Evolutionary conservation across 352 stramenopile genomes (phyloP).

Genomic region (Phytophthora aleatoria): DNA sequence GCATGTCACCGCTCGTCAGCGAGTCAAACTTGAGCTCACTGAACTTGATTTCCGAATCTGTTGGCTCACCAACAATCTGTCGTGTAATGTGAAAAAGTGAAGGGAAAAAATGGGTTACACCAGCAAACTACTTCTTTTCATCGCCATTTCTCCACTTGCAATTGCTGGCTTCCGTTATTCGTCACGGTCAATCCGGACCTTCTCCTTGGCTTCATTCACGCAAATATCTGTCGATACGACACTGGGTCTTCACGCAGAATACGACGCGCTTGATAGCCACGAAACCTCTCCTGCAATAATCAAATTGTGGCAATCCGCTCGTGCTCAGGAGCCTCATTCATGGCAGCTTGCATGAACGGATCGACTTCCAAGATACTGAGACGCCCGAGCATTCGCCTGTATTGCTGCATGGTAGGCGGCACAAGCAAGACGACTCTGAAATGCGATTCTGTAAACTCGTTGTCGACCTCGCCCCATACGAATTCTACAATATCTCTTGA

Average conservation of each 20-base stretch:
- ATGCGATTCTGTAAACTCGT: not conserved
- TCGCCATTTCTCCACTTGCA: too few species aligned
- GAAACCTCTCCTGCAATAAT: not conserved
- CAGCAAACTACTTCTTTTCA: too few species aligned
- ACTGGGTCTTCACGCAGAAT: not conserved
- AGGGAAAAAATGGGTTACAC: too few species aligned
- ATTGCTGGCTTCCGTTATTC: too few species aligned
- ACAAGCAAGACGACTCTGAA: constrained; percentile 1
- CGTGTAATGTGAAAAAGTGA: too few species aligned
- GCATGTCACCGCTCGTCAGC: too few species aligned
- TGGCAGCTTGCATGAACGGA: constrained; percentile 3
- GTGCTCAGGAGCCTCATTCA: constrained; percentile 1
- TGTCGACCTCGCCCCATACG: not conserved
- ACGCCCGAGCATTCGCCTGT: constrained; percentile 1
- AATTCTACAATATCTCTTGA: not conserved
- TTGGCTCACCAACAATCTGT: too few species aligned
- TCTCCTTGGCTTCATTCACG: not conserved
- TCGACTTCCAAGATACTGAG: constrained; percentile 2
- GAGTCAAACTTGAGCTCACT: too few species aligned
- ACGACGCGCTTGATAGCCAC: not conserved
- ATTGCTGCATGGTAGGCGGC: not conserved
- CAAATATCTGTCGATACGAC: constrained; percentile 5
- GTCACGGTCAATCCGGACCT: too few species aligned
- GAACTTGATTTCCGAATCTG: too few species aligned
- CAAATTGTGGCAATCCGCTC: constrained; percentile 2